Evolutionary conservation across 1,284 basidiomycete species (phyloP).

Genomic region (Peniophora sp.): DNA sequence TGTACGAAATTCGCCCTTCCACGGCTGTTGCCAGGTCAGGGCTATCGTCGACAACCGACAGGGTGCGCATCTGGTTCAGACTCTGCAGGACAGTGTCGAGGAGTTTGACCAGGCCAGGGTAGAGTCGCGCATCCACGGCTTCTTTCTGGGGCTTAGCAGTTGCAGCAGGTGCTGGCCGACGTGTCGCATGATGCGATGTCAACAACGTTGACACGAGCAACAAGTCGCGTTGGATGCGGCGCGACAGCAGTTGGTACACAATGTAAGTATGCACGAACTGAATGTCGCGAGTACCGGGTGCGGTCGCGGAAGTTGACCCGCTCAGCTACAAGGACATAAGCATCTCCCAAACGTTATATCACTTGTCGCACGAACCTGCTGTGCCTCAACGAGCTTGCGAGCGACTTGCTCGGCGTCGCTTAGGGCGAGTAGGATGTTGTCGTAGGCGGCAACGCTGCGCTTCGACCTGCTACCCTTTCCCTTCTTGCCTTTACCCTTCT

Average conservation of each 20-base stretch:
- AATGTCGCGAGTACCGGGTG: constrained; percentile 56
- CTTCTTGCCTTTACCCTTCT: constrained; percentile 25
- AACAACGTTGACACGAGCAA: constrained; percentile 69
- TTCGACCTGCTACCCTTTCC: constrained; percentile 46
- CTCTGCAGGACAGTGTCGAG: constrained; percentile 82
- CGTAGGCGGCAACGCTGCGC: constrained; percentile 74
- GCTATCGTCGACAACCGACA: constrained; percentile 84
- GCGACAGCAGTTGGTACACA: constrained; percentile 77
- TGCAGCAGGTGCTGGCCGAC: constrained; percentile 16
- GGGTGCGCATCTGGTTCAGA: constrained; percentile 71
- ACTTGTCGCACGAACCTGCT: constrained; percentile 52
- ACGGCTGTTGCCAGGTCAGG: constrained; percentile 72
- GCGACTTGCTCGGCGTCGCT: constrained; percentile 85
- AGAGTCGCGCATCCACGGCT: constrained; percentile 58
- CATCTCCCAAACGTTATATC: not conserved
- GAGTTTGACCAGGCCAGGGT: constrained; percentile 82
- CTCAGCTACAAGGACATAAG: constrained; percentile 26
- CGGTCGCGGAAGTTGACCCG: constrained; percentile 27
- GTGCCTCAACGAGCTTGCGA: constrained; percentile 70
- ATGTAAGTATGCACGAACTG: constrained; percentile 83
- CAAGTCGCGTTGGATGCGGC: constrained; percentile 83
- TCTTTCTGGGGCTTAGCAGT: constrained; percentile 34
- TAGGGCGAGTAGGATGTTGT: constrained; percentile 73
- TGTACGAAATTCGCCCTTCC: constrained; percentile 68
- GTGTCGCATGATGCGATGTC: constrained; percentile 25